A percentile compares a stretch with the other conserved stretches of the same genome.
Conservation (phyloP, 2,329 filamentous ascomycete genomes). For the Hymenoscyphus scutula region DNA sequence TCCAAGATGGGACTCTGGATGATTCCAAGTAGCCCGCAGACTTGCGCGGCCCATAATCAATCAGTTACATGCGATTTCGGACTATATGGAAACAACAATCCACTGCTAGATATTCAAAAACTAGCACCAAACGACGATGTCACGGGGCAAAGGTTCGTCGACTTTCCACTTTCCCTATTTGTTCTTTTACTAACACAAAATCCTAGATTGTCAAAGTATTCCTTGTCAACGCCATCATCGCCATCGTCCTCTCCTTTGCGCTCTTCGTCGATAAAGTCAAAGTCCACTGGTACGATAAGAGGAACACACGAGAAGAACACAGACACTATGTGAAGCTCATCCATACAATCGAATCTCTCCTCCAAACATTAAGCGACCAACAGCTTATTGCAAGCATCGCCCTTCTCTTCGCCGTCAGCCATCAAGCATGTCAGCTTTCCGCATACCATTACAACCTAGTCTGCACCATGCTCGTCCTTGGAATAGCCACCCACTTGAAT, state of each 20-base stretch:
- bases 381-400: slow-evolving; percentile 9
- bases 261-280: slow-evolving; percentile 9
- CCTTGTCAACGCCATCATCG: background rate
- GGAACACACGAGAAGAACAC: background rate
- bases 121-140: slow-evolving; percentile 7
- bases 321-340: slow-evolving; percentile 3
- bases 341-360: slow-evolving; percentile 4
- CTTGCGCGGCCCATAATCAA: slow-evolving; percentile 3
- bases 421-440: slow-evolving; percentile 5
- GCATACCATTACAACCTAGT: slow-evolving; percentile 14
- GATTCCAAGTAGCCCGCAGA: slow-evolving; percentile 4
- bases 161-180: background rate
- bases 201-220: slow-evolving; percentile 7
- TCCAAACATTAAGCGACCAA: slow-evolving; percentile 8
- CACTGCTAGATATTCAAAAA: slow-evolving; percentile 4
- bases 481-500: slow-evolving; percentile 9
- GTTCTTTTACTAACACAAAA: background rate
- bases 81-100: slow-evolving; percentile 2
- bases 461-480: slow-evolving; percentile 10
- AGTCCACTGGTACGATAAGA: background rate
- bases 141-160: background rate
- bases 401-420: slow-evolving; percentile 2
- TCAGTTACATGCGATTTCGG: slow-evolving; percentile 1
- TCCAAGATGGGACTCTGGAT: background rate
- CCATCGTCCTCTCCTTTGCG: background rate